Evolutionary conservation across 1,284 basidiomycete species (phyloP), one percentile per base, ranked within the genome.

Genomic region (Boletus semigastroideus): DNA sequence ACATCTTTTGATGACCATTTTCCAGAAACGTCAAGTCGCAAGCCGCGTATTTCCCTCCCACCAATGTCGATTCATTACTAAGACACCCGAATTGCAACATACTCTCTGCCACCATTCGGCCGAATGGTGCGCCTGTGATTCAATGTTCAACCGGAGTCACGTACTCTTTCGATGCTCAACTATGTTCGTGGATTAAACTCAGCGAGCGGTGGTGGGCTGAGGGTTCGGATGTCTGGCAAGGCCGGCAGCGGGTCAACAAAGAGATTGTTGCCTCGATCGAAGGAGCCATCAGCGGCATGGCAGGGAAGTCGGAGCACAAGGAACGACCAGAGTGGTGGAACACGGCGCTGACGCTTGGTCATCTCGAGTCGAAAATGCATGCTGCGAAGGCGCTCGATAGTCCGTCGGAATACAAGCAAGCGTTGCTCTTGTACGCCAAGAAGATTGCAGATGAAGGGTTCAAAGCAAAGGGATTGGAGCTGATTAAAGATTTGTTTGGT

Each of bases 371-470:
- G 42, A 81, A 84, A 54, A 69, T 95, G 68, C 82, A 86, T 61
- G 83, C 86, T 5, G 82, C 90, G 12, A 81, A 77, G 55, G 67
- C 83, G 38, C 72, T 94, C 36, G 88, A 92, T 17, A 94, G 92
- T 59, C 82, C 83, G n/a, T 71, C 75, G 42, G 94, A 97, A 71
- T 94, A 90, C 70, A 88, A 84, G 69, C 79, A 85, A 61, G 84
- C 83, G 52, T 66, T 96, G 59, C 61, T 86, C 50, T 62, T 83
- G 59, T 96, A 95, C 68, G 86, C 90, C 44, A 88, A 83, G 74
- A 85, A 82, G 70, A 76, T 97, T 42, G 90, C 86, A 33, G 89
- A 95, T 59, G 92, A 94, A 66, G 90, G 87, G 0, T 92, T 93
- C 68, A 76, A 83, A 55, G 86, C 76, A 28, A 92, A 93, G 64